Evolutionary conservation across 495 filamentous ascomycete genomes (phyloP).

Genomic region (Delitschia confertaspora): DNA sequence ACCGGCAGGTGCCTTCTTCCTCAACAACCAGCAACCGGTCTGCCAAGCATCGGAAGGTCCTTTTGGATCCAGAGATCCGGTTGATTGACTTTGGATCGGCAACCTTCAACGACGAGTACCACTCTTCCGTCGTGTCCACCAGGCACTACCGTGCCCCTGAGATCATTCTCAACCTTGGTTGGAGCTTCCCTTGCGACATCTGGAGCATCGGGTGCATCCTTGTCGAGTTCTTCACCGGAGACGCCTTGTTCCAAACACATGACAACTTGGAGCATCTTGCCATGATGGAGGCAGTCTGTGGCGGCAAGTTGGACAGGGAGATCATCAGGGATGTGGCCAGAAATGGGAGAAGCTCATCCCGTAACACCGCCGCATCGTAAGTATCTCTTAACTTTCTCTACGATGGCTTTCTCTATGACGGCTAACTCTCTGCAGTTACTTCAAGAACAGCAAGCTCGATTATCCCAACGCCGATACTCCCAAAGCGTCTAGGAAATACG

Average conservation of each 20-base stretch:
- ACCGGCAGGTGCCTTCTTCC: conserved; percentile 85
- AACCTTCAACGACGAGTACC: conserved; percentile 97
- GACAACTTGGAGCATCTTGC: conserved; percentile 96
- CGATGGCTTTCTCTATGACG: conserved; percentile 29
- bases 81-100: conserved; percentile 97
- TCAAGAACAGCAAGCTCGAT: conserved; percentile 71
- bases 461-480: conserved; percentile 85
- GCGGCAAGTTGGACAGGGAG: conserved; percentile 58
- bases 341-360: conserved; percentile 51
- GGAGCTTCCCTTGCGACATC: conserved; percentile 96
- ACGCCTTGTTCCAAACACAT: conserved; percentile 95
- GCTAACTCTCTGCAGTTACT: conserved; percentile 52
- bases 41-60: conserved; percentile 75
- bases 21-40: conserved; percentile 66
- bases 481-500: conserved; percentile 81
- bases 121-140: conserved; percentile 93
- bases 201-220: conserved; percentile 99
- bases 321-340: conserved; percentile 67
- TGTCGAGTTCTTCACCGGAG: conserved; percentile 98
- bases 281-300: conserved; percentile 97
- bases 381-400: conserved; percentile 29
- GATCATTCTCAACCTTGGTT: conserved; percentile 92
- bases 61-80: conserved; percentile 92
- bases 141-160: conserved; percentile 94
- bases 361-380: conserved; percentile 76